phyloP scores from a whole-genome alignment of 768 basidiomycete genomes.

The Sarcomyxa edulis region DNA sequence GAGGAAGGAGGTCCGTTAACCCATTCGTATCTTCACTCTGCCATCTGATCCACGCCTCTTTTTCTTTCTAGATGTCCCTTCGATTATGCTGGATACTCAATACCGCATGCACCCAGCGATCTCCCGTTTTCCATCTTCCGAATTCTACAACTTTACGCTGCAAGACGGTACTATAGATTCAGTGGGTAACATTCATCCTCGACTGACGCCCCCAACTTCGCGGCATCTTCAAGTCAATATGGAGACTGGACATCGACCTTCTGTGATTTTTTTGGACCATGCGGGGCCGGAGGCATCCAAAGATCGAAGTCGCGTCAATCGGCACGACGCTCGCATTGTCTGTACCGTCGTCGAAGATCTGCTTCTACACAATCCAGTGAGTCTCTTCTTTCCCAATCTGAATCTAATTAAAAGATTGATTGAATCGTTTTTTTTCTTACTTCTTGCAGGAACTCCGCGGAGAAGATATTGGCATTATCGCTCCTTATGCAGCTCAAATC shows the following conservation, averaged over 20 bases:
- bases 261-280: constrained; percentile 84
- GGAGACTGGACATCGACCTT: constrained; percentile 38
- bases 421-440: too few relatives aligned
- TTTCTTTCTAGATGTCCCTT: constrained; percentile 58
- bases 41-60: constrained; percentile 5
- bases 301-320: constrained; percentile 73
- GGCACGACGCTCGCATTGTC: constrained; percentile 73
- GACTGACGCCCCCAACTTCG: constrained; percentile 59
- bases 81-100: constrained; percentile 90
- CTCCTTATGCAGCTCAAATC: constrained; percentile 89
- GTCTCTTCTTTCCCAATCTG: constrained; percentile 15
- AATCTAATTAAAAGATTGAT: neutral
- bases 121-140: constrained; percentile 76
- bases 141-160: constrained; percentile 73
- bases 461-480: constrained; percentile 84
- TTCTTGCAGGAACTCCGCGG: constrained; percentile 59
- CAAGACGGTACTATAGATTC: constrained; percentile 71
- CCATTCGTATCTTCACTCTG: constrained; percentile 1
- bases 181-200: constrained; percentile 38
- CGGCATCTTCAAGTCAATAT: constrained; percentile 38
- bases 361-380: constrained; percentile 65
- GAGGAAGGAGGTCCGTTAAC: constrained; percentile 74
- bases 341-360: constrained; percentile 81
- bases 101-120: constrained; percentile 95
- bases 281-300: constrained; percentile 58